These are phyloP conservation scores for Parafenestella ontariensis DNA, from an alignment of 2,329 filamentous ascomycete species.

Conservation along the genomic window DNA sequence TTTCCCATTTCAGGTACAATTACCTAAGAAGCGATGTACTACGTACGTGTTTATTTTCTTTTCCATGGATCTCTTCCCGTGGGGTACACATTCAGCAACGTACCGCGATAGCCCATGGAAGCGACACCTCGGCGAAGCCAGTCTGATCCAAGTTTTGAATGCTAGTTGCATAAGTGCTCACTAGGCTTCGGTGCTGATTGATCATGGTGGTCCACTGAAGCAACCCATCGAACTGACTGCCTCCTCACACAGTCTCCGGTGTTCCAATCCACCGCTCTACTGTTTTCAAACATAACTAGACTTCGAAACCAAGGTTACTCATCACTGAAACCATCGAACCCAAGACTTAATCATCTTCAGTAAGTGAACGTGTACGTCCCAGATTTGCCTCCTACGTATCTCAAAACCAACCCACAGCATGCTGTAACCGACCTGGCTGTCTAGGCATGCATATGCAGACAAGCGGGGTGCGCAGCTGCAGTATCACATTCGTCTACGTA, in stretches of 20 bases:
- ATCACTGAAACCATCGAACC: too few relatives aligned
- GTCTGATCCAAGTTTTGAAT: neutral
- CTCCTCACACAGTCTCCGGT: neutral
- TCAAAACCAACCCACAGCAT: too few relatives aligned
- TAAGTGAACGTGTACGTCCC: neutral
- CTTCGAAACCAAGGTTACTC: neutral
- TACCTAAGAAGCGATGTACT: neutral
- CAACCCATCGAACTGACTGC: neutral
- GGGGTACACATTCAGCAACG: conserved; percentile 1
- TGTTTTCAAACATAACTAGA: neutral
- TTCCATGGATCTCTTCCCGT: neutral
- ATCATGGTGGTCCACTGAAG: neutral
- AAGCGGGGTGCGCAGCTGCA: conserved; percentile 3
- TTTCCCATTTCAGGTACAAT: neutral
- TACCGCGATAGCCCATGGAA: conserved; percentile 1
- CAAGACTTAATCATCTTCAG: too few relatives aligned
- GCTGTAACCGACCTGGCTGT: neutral
- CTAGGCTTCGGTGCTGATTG: conserved; percentile 1
- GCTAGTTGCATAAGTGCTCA: neutral
- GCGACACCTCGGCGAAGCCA: neutral
- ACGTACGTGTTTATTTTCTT: neutral
- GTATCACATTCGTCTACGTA: neutral
- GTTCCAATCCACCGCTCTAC: neutral
- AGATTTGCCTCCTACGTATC: too few relatives aligned
- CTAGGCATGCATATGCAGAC: conserved; percentile 6